These are phyloP conservation scores for Colletotrichum tamarilloi DNA, from an alignment of 2,329 filamentous ascomycete species.

Conservation along the genomic window DNA sequence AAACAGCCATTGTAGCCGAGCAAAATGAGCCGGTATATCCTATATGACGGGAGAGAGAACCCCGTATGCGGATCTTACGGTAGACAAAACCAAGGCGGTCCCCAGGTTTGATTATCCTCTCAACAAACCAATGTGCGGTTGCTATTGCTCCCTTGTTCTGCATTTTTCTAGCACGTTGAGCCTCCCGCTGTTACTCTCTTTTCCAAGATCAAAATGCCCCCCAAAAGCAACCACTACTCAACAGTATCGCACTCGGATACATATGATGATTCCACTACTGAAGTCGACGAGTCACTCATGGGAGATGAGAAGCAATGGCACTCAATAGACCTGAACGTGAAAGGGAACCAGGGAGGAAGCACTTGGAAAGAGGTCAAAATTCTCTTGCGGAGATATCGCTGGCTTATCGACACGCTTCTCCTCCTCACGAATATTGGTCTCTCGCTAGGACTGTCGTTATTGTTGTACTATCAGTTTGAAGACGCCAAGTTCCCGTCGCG, in stretches of 20 bases:
- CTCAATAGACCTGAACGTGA: constrained; percentile 8
- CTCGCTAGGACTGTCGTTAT: constrained; percentile 23
- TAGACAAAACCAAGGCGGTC: neutral
- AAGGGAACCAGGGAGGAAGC: neutral
- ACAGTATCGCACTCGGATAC: constrained; percentile 8
- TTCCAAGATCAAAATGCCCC: neutral
- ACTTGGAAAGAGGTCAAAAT: constrained; percentile 21
- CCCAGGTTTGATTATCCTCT: neutral
- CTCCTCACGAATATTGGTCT: constrained; percentile 30
- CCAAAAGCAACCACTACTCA: constrained; percentile 1
- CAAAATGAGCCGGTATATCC: neutral
- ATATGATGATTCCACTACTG: constrained; percentile 27
- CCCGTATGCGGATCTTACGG: neutral
- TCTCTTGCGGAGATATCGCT: constrained; percentile 13
- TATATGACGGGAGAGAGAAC: neutral
- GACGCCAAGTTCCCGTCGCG: constrained; percentile 15
- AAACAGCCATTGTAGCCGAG: constrained; percentile 6
- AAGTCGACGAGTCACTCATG: constrained; percentile 28
- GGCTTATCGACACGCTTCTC: constrained; percentile 31
- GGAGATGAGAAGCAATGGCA: constrained; percentile 34
- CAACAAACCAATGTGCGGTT: too few relatives aligned
- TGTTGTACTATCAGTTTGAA: constrained; percentile 33
- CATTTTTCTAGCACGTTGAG: neutral
- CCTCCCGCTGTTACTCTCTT: neutral
- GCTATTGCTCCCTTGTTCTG: neutral